Percentiles rank a stretch among this genome's conserved stretches.
These are phyloP conservation scores for Tolypocladium paradoxum DNA, from an alignment of 2,329 filamentous ascomycete species.

Conservation along the genomic window DNA sequence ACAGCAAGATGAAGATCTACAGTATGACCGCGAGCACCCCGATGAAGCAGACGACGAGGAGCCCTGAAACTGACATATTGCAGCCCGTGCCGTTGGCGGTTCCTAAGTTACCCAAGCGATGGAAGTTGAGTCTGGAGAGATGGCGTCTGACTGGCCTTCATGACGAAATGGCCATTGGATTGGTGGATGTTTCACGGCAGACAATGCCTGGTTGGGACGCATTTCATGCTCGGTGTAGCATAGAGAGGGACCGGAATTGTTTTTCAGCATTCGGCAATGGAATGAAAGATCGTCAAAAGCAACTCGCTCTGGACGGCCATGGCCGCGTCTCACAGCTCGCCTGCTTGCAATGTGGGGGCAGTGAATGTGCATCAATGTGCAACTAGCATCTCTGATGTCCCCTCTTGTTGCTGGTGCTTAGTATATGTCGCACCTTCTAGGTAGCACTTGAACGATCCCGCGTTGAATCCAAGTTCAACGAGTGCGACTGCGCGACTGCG, in stretches of 20 bases:
- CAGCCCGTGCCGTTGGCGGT: slow-evolving; percentile 51
- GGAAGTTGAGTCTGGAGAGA: slow-evolving; percentile 23
- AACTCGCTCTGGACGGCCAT: background rate
- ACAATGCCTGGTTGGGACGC: slow-evolving; percentile 26
- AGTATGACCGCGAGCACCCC: slow-evolving; percentile 39
- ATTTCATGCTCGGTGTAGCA: slow-evolving; percentile 30
- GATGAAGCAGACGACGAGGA: background rate
- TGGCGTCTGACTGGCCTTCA: slow-evolving; percentile 26
- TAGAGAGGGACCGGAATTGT: slow-evolving; percentile 22
- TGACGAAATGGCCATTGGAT: slow-evolving; percentile 23
- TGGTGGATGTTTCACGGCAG: slow-evolving; percentile 22
- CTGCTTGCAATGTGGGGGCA: background rate
- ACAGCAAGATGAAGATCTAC: slow-evolving; percentile 99
- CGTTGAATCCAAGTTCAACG: background rate
- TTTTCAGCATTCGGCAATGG: slow-evolving; percentile 27
- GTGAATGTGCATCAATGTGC: background rate
- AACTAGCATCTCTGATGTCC: background rate
- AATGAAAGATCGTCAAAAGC: slow-evolving; percentile 25
- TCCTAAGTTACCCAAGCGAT: slow-evolving; percentile 27
- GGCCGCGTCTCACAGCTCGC: background rate
- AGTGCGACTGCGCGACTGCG: background rate
- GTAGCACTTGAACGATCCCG: background rate
- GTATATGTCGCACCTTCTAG: background rate
- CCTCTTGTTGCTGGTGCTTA: background rate
- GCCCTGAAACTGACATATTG: slow-evolving; percentile 15